Percentiles rank a stretch among this genome's conserved stretches.
These are phyloP conservation scores for Lophiostoma macrostomum DNA, from an alignment of 495 filamentous ascomycete genomes.

Conservation along the genomic window DNA sequence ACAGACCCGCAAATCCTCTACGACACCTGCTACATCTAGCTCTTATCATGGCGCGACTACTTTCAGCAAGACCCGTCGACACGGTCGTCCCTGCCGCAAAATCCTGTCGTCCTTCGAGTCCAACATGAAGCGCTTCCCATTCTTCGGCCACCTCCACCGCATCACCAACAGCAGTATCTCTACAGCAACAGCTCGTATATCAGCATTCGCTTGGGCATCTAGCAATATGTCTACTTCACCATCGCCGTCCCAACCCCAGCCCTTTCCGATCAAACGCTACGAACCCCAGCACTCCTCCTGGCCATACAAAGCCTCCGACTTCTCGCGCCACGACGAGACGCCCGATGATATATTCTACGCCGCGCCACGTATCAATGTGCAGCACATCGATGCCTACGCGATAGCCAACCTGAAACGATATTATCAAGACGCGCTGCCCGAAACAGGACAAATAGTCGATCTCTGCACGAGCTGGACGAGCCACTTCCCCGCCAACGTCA, in stretches of 20 bases:
- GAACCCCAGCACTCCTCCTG: slow-evolving; percentile 31
- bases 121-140: background rate
- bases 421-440: slow-evolving; percentile 38
- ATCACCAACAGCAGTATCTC: background rate
- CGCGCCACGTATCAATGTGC: slow-evolving; percentile 38
- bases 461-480: slow-evolving; percentile 47
- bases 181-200: background rate
- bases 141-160: background rate
- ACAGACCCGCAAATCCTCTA: background rate
- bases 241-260: background rate
- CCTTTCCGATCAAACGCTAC: slow-evolving; percentile 34
- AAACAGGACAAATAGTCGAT: slow-evolving; percentile 41
- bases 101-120: no score
- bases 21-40: background rate
- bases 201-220: background rate
- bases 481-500: slow-evolving; percentile 41
- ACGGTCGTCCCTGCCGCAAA: no score
- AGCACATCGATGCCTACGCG: slow-evolving; percentile 49
- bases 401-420: slow-evolving; percentile 42
- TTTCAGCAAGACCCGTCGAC: no score
- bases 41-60: no score
- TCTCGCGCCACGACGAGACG: slow-evolving; percentile 40
- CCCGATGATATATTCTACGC: slow-evolving; percentile 44
- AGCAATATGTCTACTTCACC: background rate
- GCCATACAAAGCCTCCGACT: slow-evolving; percentile 40